Base-by-base conservation (phyloP, 768 basidiomycete species). In the Lactarius psammicola region DNA sequence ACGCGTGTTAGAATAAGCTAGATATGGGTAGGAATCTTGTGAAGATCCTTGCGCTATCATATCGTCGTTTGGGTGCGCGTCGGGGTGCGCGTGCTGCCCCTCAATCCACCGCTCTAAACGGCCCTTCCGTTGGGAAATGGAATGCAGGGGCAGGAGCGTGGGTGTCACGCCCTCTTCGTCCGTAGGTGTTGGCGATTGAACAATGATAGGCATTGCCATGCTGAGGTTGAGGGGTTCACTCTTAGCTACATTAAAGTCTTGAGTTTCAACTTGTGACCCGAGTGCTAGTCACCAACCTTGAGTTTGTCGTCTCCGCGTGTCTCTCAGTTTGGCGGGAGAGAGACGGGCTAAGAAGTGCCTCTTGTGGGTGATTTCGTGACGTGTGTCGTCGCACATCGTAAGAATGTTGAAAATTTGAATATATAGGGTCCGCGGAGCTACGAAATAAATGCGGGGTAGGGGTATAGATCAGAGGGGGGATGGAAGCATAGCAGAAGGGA, bases 51-150 rank as follows among this genome's bases (percentile, higher is more conserved):
- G 44, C 69, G 68, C 38, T 74, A 63, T 51, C 49, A 28, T 44
- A 62, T 65, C 11, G 67, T 64, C 64, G 71, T 68, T 33, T 68
- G 59, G 42, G 68, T 58, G 42, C 67, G 54, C 54, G 71, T 66
- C n/a, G 68, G 58, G 11, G 71, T 66, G 42, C 69, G 72, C 30
- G 70, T 76, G 78, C 60, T 81, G 77, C 26, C 82, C 81, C 3
- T 71, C 73, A 20, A 83, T 75, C 81, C 81, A 82, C n/a, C 73
- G 77, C 42, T 80, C 78, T 46, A 81, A 70, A 59, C 74, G 80
- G 67, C 77, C 79, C 18, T 79, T 76, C 42, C 77, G 76, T 23
- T 76, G 78, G 20, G 73, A 75, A 66, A 78, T 59, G 62, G 74
- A 65, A 64, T 17, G 68, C 63, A 9, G 65, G 56, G 36, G 70